Evolutionary conservation across 176 grass and related monocot species (phyloP).

Genomic region (Tillandsia fasciculata): DNA sequence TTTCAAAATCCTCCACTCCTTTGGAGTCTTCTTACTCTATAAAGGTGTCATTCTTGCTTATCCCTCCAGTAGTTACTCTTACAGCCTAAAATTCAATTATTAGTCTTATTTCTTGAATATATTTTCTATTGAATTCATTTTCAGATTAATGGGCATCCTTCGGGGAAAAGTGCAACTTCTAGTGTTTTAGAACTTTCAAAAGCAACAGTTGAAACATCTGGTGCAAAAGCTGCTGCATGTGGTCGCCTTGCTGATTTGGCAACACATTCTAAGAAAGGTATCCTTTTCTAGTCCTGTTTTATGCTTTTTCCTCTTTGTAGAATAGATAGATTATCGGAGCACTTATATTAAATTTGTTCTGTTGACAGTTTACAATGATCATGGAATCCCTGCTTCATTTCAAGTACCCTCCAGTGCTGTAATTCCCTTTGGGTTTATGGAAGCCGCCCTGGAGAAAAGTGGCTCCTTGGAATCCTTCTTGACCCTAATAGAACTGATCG

Average conservation of each 20-base stretch:
- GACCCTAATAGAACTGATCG: conserved; percentile 50
- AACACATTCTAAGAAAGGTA: conserved; percentile 67
- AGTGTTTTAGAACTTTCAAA: conserved; percentile 56
- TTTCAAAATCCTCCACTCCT: background rate
- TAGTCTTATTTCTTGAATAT: conserved; percentile 5
- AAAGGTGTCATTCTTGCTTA: conserved; percentile 7
- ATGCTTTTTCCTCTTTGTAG: background rate
- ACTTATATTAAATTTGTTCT: background rate
- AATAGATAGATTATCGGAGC: too few species aligned
- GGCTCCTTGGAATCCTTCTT: conserved; percentile 48
- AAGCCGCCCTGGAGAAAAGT: conserved; percentile 66
- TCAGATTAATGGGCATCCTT: conserved; percentile 36
- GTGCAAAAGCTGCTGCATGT: conserved; percentile 96
- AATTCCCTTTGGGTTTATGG: conserved; percentile 95
- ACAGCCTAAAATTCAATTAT: background rate
- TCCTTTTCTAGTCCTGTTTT: background rate
- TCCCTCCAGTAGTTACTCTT: background rate
- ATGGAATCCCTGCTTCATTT: conserved; percentile 66
- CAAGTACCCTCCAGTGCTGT: conserved; percentile 69
- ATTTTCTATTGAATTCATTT: conserved; percentile 18
- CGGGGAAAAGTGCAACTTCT: conserved; percentile 10
- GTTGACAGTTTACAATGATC: conserved; percentile 62
- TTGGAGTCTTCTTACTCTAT: conserved; percentile 7
- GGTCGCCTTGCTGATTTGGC: conserved; percentile 55
- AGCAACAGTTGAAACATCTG: conserved; percentile 68